Conservation (phyloP, 441 rosid genomes). For the Pelargonium myrrhifolium region DNA sequence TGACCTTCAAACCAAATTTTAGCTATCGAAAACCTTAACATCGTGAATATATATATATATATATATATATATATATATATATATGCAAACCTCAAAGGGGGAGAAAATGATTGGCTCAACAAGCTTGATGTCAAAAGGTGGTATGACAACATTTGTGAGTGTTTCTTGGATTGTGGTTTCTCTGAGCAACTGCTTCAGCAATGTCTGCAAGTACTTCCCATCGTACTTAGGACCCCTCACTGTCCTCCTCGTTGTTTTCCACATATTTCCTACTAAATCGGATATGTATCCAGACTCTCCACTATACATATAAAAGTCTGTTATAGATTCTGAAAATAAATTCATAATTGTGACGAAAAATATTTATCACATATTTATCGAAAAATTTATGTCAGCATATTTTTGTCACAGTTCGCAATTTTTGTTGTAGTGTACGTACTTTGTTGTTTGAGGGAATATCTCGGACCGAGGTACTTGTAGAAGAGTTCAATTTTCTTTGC, state of each 20-base stretch:
- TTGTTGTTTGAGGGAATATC: conserved; percentile 15
- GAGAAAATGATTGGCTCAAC: conserved; percentile 22
- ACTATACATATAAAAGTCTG: no score
- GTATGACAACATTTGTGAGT: conserved; percentile 18
- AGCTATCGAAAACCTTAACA: no score
- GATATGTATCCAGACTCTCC: no score
- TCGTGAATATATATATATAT: neutral
- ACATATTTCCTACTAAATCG: no score
- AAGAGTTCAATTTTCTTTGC: conserved; percentile 16
- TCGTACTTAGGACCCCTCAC: conserved; percentile 16
- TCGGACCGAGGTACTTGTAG: conserved; percentile 15
- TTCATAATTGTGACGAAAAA: neutral
- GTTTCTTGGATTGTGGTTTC: conserved; percentile 12
- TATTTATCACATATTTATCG: neutral
- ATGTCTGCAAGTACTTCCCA: conserved; percentile 9
- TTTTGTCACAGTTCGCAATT: no score
- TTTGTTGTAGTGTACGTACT: no score
- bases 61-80: no score
- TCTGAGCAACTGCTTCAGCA: neutral
- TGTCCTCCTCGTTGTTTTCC: neutral
- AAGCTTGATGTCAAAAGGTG: conserved; percentile 18
- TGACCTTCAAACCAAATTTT: no score
- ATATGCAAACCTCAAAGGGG: conserved; percentile 13
- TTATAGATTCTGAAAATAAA: no score
- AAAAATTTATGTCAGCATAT: no score